These are phyloP conservation scores for Gliomastix tumulicola DNA, from an alignment of 2,329 filamentous ascomycete species.

Conservation along the genomic window DNA sequence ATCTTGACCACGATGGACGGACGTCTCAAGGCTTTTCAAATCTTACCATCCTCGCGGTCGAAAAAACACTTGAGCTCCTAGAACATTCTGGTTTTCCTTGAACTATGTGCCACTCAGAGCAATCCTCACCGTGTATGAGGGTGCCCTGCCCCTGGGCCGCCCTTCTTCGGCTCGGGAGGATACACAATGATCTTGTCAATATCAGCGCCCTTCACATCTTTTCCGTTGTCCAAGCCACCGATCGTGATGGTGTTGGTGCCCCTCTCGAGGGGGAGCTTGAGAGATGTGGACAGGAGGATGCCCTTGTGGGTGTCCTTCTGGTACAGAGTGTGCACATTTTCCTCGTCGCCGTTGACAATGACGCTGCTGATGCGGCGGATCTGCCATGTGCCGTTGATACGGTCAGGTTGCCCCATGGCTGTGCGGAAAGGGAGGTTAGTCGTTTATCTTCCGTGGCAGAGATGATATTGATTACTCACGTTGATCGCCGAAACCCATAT, in stretches of 20 bases:
- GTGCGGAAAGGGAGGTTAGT: background rate
- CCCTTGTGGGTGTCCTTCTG: slow-evolving; percentile 50
- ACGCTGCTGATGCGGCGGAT: slow-evolving; percentile 54
- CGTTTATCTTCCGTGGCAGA: background rate
- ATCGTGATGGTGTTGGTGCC: slow-evolving; percentile 50
- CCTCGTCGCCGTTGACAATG: slow-evolving; percentile 41
- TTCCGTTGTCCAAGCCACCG: slow-evolving; percentile 48
- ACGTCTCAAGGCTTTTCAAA: too few relatives aligned
- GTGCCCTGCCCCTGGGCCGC: too few relatives aligned
- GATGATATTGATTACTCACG: slow-evolving; percentile 21
- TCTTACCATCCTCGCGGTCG: too few relatives aligned
- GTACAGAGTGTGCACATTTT: slow-evolving; percentile 38
- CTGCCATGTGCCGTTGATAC: slow-evolving; percentile 53
- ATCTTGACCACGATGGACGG: too few relatives aligned
- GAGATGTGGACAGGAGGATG: slow-evolving; percentile 49
- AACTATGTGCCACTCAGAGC: too few relatives aligned
- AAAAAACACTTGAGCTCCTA: too few relatives aligned
- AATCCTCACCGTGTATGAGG: too few relatives aligned
- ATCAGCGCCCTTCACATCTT: slow-evolving; percentile 50
- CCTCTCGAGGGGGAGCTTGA: slow-evolving; percentile 44
- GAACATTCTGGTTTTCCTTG: too few relatives aligned
- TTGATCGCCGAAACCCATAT: slow-evolving; percentile 52
- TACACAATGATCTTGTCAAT: slow-evolving; percentile 54
- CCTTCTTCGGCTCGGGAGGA: slow-evolving; percentile 35
- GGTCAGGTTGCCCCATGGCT: slow-evolving; percentile 47